phyloP scores from a whole-genome alignment of 2,329 filamentous ascomycete genomes.

The Aureobasidium uvarum region DNA sequence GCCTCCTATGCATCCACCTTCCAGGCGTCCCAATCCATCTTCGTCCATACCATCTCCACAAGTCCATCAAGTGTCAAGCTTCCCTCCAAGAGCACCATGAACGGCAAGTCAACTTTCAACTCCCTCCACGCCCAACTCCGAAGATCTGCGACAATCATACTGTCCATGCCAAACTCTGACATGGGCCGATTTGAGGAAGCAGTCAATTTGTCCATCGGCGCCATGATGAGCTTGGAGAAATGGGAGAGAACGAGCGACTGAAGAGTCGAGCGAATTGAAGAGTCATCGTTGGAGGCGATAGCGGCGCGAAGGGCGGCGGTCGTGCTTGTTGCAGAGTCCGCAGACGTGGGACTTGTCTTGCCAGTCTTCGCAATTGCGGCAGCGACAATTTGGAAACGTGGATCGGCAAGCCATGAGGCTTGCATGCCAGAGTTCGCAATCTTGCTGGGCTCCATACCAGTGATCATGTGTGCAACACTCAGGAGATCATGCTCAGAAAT shows the following conservation, averaged over 20 bases:
- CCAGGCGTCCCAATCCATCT: neutral
- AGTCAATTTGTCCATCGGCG: neutral
- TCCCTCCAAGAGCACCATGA: neutral
- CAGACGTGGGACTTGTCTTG: neutral
- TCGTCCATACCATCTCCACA: neutral
- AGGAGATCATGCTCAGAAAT: neutral
- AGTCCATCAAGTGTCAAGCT: neutral
- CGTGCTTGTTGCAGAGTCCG: neutral
- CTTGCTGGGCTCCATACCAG: neutral
- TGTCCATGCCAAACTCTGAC: conserved; percentile 1
- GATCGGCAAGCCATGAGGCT: neutral
- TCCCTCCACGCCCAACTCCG: neutral
- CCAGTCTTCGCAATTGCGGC: neutral
- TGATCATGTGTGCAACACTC: neutral
- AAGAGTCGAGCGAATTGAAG: neutral
- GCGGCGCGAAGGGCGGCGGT: neutral
- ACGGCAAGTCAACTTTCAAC: neutral
- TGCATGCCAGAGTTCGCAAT: neutral
- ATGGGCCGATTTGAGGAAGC: neutral
- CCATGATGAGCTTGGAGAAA: neutral
- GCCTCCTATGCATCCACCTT: neutral
- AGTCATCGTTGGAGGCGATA: neutral
- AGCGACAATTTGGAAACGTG: neutral
- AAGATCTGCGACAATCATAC: neutral
- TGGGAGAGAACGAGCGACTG: neutral